phyloP scores from a whole-genome alignment of 192 early-diverging fungal species.

The Gryganskiella cystojenkinii region DNA sequence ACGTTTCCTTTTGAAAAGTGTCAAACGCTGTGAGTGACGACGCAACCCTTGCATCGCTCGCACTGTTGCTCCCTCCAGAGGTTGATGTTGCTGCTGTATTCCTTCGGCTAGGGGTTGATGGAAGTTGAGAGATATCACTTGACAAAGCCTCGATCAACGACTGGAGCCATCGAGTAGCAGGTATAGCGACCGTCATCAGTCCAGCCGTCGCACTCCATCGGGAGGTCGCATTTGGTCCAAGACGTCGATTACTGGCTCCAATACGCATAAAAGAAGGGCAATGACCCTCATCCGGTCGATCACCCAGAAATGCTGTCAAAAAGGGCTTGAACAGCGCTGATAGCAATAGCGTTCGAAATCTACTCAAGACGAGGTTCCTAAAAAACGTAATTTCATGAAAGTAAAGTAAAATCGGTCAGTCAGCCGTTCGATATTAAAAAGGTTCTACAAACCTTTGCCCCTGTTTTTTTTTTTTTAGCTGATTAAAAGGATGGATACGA shows the following conservation, averaged over 20 bases:
- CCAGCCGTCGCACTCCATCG: background rate
- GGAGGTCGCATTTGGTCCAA: background rate
- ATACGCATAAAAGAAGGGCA: background rate
- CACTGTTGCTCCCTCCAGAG: background rate
- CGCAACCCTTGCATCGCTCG: background rate
- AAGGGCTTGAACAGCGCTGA: constrained; percentile 16
- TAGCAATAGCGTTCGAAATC: constrained; percentile 16
- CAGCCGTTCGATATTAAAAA: background rate
- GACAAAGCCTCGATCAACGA: constrained; percentile 15
- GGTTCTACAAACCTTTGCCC: background rate
- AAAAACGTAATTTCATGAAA: background rate
- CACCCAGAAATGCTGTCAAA: constrained; percentile 23
- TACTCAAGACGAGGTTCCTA: constrained; percentile 25
- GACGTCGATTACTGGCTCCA: constrained; percentile 1
- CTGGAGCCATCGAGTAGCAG: constrained; percentile 17
- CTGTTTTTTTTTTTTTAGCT: background rate
- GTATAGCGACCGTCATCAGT: constrained; percentile 16
- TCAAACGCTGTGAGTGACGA: constrained; percentile 1
- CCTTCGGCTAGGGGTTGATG: background rate
- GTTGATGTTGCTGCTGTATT: background rate
- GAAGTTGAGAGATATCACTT: background rate
- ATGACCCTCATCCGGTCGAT: background rate
- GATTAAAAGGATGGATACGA: too few species aligned
- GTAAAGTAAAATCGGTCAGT: background rate
- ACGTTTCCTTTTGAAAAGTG: constrained; percentile 29